Percentiles rank a stretch among this genome's conserved stretches.
Evolutionary conservation across 2,329 filamentous ascomycete genomes (phyloP).

Genomic region (Dactylellina drechsleri): DNA sequence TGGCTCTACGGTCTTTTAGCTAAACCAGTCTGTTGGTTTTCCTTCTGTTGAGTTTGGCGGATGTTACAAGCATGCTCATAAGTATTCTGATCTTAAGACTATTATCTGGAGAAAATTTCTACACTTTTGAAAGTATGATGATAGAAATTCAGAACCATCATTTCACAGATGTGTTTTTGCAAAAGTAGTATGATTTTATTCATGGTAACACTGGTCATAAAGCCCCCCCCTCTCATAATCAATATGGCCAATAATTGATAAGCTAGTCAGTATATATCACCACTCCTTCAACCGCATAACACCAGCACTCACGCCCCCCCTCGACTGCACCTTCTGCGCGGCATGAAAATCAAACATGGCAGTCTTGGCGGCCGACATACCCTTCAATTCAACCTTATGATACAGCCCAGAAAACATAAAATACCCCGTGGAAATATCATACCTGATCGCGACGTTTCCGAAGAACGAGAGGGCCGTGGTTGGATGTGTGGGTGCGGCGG

Average conservation of each 20-base stretch:
- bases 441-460: constrained; percentile 32
- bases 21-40: not conserved
- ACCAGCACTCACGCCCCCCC: not conserved
- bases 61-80: too few relatives aligned
- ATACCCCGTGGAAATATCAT: constrained; percentile 7
- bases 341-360: constrained; percentile 14
- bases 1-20: not conserved
- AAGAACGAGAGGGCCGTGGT: constrained; percentile 2
- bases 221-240: too few relatives aligned
- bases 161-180: too few relatives aligned
- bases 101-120: too few relatives aligned
- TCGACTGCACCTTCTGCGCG: too few relatives aligned
- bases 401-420: constrained; percentile 37
- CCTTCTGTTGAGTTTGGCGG: not conserved
- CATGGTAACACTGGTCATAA: too few relatives aligned
- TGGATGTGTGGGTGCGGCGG: not conserved
- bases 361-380: not conserved
- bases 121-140: too few relatives aligned
- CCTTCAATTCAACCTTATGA: constrained; percentile 12
- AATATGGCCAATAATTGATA: too few relatives aligned
- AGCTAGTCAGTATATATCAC: not conserved
- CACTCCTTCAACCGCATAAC: not conserved
- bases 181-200: not conserved
- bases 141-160: too few relatives aligned
- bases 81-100: too few relatives aligned